Conservation (phyloP, 805 yeast genomes). For the baker's yeast (Saccharomyces cerevisiae) region DNA sequence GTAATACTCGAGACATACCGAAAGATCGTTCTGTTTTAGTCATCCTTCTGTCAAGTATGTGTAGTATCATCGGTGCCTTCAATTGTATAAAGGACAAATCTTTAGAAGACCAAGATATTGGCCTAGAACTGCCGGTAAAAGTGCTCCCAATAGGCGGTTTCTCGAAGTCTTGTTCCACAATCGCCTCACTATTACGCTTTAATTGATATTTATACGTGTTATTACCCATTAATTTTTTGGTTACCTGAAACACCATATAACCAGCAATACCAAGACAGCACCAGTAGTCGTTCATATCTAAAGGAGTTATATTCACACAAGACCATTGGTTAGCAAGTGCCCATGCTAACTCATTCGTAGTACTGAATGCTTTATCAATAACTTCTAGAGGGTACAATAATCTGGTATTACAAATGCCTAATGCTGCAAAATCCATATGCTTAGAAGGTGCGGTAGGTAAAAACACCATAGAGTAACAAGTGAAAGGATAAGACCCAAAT, state of each 20-base stretch:
- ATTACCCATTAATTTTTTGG: slow-evolving; percentile 64
- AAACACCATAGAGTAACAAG: slow-evolving; percentile 70
- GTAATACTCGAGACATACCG: slow-evolving; percentile 84
- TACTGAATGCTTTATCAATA: slow-evolving; percentile 69
- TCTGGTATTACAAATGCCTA: slow-evolving; percentile 52
- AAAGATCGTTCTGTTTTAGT: slow-evolving; percentile 92
- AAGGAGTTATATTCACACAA: slow-evolving; percentile 83
- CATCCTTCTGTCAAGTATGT: slow-evolving; percentile 83
- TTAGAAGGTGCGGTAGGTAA: slow-evolving; percentile 47
- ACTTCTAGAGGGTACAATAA: slow-evolving; percentile 63
- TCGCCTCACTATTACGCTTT: slow-evolving; percentile 52
- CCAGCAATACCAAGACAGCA: slow-evolving; percentile 76
- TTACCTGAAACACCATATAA: slow-evolving; percentile 71
- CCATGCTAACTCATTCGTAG: slow-evolving; percentile 59
- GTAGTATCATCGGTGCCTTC: slow-evolving; percentile 80
- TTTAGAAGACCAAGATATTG: slow-evolving; percentile 20
- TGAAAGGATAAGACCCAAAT: slow-evolving; percentile 88
- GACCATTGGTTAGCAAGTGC: slow-evolving; percentile 87
- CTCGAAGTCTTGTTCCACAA: slow-evolving; percentile 69
- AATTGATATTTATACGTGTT: slow-evolving; percentile 74
- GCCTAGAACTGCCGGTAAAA: slow-evolving; percentile 27
- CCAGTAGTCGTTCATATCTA: slow-evolving; percentile 76
- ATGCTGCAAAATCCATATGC: slow-evolving; percentile 51
- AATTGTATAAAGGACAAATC: slow-evolving; percentile 64
- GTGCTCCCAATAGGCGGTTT: slow-evolving; percentile 77